These are phyloP conservation scores for Pleurostoma richardsiae DNA, from an alignment of 2,329 filamentous ascomycete species.

Conservation along the genomic window DNA sequence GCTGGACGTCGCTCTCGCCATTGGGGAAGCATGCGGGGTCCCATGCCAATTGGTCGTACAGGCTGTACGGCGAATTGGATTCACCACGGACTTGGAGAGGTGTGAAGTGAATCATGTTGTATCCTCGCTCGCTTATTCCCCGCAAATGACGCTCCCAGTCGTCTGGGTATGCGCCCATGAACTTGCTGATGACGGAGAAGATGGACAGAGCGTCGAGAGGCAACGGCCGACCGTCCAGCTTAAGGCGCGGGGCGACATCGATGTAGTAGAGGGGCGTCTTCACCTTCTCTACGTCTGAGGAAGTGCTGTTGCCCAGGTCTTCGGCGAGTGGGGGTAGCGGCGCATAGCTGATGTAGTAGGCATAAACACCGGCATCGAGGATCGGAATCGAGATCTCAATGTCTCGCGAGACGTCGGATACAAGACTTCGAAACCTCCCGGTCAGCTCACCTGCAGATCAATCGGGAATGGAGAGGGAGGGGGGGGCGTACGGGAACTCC, in stretches of 20 bases:
- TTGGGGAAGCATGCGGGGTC: conserved; percentile 77
- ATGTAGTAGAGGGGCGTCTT: conserved; percentile 83
- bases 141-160: conserved; percentile 88
- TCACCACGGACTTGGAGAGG: conserved; percentile 82
- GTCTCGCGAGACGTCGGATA: conserved; percentile 87
- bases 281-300: conserved; percentile 47
- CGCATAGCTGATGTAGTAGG: conserved; percentile 90
- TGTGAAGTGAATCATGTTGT: conserved; percentile 99
- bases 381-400: conserved; percentile 89
- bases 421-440: conserved; percentile 53
- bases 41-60: conserved; percentile 88
- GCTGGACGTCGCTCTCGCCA: conserved; percentile 75
- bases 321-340: conserved; percentile 75
- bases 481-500: conserved; percentile 72
- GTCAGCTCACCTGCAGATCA: neutral
- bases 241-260: conserved; percentile 80
- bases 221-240: conserved; percentile 66
- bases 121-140: conserved; percentile 85
- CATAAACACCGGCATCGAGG: conserved; percentile 77
- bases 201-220: conserved; percentile 84
- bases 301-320: conserved; percentile 38
- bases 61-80: conserved; percentile 96
- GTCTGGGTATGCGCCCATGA: conserved; percentile 87
- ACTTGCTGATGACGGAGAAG: conserved; percentile 94
- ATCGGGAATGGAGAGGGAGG: neutral